These are phyloP conservation scores for Allodekkera sacchari DNA, from an alignment of 805 yeast species.

Conservation along the genomic window DNA sequence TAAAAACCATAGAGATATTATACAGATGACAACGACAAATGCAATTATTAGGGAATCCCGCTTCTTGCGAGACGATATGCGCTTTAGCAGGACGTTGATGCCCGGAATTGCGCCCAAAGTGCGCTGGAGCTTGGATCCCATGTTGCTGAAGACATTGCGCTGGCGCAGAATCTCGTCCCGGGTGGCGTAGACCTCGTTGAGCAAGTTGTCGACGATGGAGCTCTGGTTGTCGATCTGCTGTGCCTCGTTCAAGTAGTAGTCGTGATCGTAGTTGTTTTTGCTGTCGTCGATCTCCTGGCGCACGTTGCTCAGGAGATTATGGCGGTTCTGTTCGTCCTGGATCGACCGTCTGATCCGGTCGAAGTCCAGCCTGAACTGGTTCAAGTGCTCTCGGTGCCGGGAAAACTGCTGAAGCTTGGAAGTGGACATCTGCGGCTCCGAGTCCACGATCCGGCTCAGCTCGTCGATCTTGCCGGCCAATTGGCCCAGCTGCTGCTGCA, in stretches of 20 bases:
- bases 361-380: slow-evolving; percentile 61
- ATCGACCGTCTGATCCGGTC: slow-evolving; percentile 35
- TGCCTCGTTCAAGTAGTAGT: slow-evolving; percentile 69
- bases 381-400: slow-evolving; percentile 70
- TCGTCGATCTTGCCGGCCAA: slow-evolving; percentile 45
- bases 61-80: slow-evolving; percentile 81
- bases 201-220: slow-evolving; percentile 66
- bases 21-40: slow-evolving; percentile 60
- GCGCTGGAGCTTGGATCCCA: slow-evolving; percentile 54
- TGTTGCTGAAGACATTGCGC: slow-evolving; percentile 50
- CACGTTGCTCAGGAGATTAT: slow-evolving; percentile 67
- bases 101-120: slow-evolving; percentile 76
- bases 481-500: slow-evolving; percentile 40
- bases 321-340: slow-evolving; percentile 65
- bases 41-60: slow-evolving; percentile 85
- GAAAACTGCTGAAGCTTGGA: slow-evolving; percentile 74
- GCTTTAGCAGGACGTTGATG: slow-evolving; percentile 59
- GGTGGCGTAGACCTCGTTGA: slow-evolving; percentile 82
- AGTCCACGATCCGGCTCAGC: slow-evolving; percentile 46
- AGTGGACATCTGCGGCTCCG: slow-evolving; percentile 44
- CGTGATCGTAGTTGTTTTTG: slow-evolving; percentile 1
- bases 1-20: slow-evolving; percentile 46
- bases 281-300: slow-evolving; percentile 65
- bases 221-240: slow-evolving; percentile 66
- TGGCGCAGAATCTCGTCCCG: slow-evolving; percentile 78